Evolutionary conservation across 2,329 filamentous ascomycete genomes (phyloP).

Genomic region (Aspergillus sp.): DNA sequence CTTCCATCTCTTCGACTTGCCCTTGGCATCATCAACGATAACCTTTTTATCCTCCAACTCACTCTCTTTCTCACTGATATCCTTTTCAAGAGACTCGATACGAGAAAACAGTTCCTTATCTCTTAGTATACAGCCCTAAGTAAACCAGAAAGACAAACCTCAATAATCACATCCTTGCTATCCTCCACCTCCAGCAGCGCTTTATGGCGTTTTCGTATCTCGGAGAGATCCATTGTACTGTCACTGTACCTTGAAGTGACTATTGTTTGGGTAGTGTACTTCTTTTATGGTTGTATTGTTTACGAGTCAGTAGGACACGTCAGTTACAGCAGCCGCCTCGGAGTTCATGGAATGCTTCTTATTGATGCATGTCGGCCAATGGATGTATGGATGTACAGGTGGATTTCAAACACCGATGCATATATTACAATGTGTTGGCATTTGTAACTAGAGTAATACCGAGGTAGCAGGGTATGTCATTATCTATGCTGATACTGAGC

Average conservation of each 20-base stretch:
- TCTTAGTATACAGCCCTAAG: background rate
- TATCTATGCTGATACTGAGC: too few species aligned
- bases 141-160: conserved; percentile 3
- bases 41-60: conserved; percentile 4
- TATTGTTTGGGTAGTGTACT: too few species aligned
- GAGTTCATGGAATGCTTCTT: background rate
- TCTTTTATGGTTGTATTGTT: too few species aligned
- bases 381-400: background rate
- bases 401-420: conserved; percentile 1
- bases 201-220: too few species aligned
- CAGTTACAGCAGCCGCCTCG: too few species aligned
- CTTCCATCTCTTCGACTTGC: conserved; percentile 1
- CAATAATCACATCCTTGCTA: conserved; percentile 13
- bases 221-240: too few species aligned
- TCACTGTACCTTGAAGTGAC: too few species aligned
- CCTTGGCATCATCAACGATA: background rate
- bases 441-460: too few species aligned
- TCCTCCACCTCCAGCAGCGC: conserved; percentile 4
- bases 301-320: too few species aligned
- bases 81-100: conserved; percentile 5
- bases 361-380: background rate
- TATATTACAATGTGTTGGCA: too few species aligned
- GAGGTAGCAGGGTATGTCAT: too few species aligned
- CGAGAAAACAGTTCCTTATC: conserved; percentile 6
- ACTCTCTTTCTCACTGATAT: conserved; percentile 3